Evolutionary conservation across 2,329 filamentous ascomycete species (phyloP).

Genomic region (Aureobasidium lini): DNA sequence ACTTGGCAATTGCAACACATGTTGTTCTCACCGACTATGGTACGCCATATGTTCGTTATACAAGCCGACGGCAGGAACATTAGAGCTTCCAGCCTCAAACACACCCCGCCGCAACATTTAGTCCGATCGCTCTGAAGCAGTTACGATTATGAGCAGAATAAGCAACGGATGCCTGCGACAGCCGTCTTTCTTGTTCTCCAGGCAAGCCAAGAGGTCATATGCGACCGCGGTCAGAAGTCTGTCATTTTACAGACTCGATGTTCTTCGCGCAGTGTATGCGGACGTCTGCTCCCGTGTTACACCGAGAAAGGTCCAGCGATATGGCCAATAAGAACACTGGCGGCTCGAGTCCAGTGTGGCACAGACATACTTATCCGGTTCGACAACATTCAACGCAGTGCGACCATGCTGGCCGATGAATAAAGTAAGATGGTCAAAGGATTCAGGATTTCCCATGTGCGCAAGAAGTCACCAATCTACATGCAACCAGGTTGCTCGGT

Average conservation of each 20-base stretch:
- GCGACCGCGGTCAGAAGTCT: background rate
- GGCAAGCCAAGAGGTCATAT: background rate
- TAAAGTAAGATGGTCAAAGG: background rate
- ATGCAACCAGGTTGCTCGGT: background rate
- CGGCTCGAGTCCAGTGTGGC: slow-evolving; percentile 1
- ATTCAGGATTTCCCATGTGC: background rate
- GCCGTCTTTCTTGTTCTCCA: background rate
- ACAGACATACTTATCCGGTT: slow-evolving; percentile 5
- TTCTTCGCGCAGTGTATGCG: background rate
- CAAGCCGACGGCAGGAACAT: background rate
- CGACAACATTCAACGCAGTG: slow-evolving; percentile 1
- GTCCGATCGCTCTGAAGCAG: background rate
- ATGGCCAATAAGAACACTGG: background rate
- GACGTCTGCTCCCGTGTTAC: background rate
- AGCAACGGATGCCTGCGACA: background rate
- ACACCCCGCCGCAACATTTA: background rate
- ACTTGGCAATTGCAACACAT: background rate
- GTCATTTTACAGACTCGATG: background rate
- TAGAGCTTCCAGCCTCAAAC: background rate
- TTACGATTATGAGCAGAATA: background rate
- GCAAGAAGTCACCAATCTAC: background rate
- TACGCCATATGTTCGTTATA: background rate
- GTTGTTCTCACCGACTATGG: background rate
- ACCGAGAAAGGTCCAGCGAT: background rate
- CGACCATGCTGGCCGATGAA: background rate